Evolutionary conservation across 2,329 filamentous ascomycete genomes (phyloP), one percentile per base, ranked within the genome.

Genomic region (Aspergillus fumigatus): DNA sequence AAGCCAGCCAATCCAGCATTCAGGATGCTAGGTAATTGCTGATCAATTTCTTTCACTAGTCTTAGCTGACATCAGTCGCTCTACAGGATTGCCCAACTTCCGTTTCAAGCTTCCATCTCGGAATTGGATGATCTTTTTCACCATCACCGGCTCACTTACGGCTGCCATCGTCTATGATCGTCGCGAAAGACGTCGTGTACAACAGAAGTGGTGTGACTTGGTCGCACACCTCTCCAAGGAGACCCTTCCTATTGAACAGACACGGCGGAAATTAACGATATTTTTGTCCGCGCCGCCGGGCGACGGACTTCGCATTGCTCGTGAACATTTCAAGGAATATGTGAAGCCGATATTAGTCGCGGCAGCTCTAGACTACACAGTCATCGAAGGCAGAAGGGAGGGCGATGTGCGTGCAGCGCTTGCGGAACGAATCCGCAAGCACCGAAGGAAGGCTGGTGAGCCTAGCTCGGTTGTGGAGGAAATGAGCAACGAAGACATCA

Each of bases 111-210:
- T 99, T 19, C 94, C 94, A 7, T 97, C 93, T 19, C 89, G 94
- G 59, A 97, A 97, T 73, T 99, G 94, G 94, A 85, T 94, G 77
- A 97, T 99, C 68, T 99, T 99, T 78, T 86, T 92, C 75, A 81
- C 88, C 49, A 74, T 97, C 54, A 88, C 88, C 10, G 87, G 87
- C 53, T 84, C 89, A 49, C 88, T 96, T 70, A 85, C 90, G 5
- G 86, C 84, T 17, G 89, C 91, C 52, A 82, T 97, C 55, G 83
- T 94, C 70, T 97, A 99, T 80, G 94, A 99, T 76, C 90, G 90
- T 69, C 87, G 90, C 58, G 88, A 97, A 77, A 96, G 93, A 80
- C 89, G 87, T 67, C 86, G 87, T 60, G 87, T 87, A 53, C 93
- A 94, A 55, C 83, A 88, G 61, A 92, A 92, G 74, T 99, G 93